Conservation (phyloP, 2,329 filamentous ascomycete species). For the Cyphellophora attinorum region DNA sequence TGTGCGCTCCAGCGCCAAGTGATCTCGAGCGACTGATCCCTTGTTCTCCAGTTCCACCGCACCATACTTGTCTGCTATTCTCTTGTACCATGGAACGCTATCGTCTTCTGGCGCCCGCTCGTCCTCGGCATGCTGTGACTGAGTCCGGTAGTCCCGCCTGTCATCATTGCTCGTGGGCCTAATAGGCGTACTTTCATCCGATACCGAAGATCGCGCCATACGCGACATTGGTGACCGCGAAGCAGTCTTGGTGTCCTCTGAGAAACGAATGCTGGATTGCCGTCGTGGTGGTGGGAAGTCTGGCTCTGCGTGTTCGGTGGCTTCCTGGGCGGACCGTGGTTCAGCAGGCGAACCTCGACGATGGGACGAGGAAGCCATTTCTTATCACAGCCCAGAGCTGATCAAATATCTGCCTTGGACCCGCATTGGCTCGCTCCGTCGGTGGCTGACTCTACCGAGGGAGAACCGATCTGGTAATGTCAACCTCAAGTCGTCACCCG, state of each 20-base stretch:
- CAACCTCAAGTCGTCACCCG: too few species aligned
- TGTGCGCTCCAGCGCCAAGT: constrained; percentile 57
- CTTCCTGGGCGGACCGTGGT: too few species aligned
- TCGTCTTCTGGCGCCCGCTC: constrained; percentile 4
- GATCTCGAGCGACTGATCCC: constrained; percentile 55
- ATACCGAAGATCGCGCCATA: constrained; percentile 7
- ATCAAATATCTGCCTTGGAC: too few species aligned
- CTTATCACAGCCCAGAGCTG: too few species aligned
- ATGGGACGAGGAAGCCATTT: too few species aligned
- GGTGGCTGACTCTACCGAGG: too few species aligned
- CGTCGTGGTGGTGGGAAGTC: too few species aligned
- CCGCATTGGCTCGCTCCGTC: too few species aligned
- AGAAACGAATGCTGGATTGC: constrained; percentile 14
- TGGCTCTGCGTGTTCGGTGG: too few species aligned
- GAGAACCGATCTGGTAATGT: too few species aligned
- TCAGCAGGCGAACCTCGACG: too few species aligned
- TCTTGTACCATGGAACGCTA: constrained; percentile 34
- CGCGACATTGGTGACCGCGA: constrained; percentile 12
- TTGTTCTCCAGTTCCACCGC: constrained; percentile 57
- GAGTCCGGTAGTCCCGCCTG: too few species aligned
- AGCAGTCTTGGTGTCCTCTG: constrained; percentile 10
- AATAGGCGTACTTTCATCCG: constrained; percentile 16
- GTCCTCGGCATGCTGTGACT: not conserved
- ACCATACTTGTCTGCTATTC: constrained; percentile 48
- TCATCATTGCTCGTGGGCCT: constrained; percentile 8